phyloP scores from a whole-genome alignment of 2,329 filamentous ascomycete genomes.

The Microcyclospora pomicola region DNA sequence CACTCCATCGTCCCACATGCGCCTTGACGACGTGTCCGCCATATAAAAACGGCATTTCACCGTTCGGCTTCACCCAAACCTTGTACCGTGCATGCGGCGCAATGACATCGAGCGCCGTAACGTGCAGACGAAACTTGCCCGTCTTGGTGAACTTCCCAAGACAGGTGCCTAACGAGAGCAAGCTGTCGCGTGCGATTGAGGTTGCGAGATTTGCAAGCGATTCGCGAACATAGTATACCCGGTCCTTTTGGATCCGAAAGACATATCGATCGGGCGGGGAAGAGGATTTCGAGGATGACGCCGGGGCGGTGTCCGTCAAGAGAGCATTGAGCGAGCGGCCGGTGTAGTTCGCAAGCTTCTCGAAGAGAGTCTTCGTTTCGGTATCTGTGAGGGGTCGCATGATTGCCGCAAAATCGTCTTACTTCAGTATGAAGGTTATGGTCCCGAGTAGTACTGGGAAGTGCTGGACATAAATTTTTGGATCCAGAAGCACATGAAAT shows the following conservation, averaged over 20 bases:
- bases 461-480: too few species aligned
- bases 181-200: conserved; percentile 64
- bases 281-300: conserved; percentile 35
- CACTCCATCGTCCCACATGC: conserved; percentile 70
- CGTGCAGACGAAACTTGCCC: conserved; percentile 86
- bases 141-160: conserved; percentile 94
- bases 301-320: conserved; percentile 29
- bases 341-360: conserved; percentile 88
- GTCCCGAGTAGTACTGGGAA: too few species aligned
- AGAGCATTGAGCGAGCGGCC: conserved; percentile 75
- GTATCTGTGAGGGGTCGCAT: conserved; percentile 74
- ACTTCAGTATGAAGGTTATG: too few species aligned
- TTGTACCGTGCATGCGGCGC: conserved; percentile 88
- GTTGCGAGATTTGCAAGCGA: conserved; percentile 85
- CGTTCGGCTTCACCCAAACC: conserved; percentile 92
- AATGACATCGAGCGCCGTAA: conserved; percentile 80
- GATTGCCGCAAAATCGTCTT: conserved; percentile 15
- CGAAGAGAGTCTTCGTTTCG: conserved; percentile 70
- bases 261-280: conserved; percentile 54
- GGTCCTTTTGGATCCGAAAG: conserved; percentile 67
- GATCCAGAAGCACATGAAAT: too few species aligned
- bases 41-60: conserved; percentile 95
- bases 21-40: conserved; percentile 79
- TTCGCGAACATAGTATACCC: conserved; percentile 85
- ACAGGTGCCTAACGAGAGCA: conserved; percentile 80